Conservation (phyloP, 2,329 filamentous ascomycete species). For the Aspergillus cejpii region DNA sequence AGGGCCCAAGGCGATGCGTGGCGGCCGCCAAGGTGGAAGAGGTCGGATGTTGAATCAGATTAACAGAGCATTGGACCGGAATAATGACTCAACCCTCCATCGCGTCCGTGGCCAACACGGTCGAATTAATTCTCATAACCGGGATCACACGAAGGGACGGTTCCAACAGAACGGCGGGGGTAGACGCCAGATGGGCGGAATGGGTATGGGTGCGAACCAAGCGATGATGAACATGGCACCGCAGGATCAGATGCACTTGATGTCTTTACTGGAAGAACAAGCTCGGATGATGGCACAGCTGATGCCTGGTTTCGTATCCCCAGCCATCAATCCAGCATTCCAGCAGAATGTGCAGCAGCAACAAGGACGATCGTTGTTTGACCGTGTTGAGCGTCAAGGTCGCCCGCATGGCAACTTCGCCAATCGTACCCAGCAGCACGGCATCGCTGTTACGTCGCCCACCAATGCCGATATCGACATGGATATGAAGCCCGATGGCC, state of each 20-base stretch:
- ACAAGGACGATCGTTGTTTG: constrained; percentile 61
- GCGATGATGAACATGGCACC: constrained; percentile 52
- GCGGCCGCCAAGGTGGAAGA: constrained; percentile 57
- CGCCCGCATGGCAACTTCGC: constrained; percentile 53
- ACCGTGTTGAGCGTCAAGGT: constrained; percentile 54
- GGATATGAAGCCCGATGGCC: constrained; percentile 37
- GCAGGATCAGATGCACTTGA: constrained; percentile 66
- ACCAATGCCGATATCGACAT: constrained; percentile 30
- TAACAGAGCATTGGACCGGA: constrained; percentile 73
- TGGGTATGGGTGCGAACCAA: constrained; percentile 33
- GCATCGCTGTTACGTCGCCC: constrained; percentile 14
- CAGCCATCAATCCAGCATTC: constrained; percentile 50
- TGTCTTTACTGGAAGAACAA: constrained; percentile 77
- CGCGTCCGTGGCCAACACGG: constrained; percentile 67
- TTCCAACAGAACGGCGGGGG: constrained; percentile 40
- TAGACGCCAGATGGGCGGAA: constrained; percentile 43
- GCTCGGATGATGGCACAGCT: constrained; percentile 76
- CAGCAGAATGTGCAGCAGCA: constrained; percentile 39
- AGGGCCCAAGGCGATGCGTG: constrained; percentile 91
- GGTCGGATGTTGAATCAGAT: constrained; percentile 82
- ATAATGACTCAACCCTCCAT: constrained; percentile 65
- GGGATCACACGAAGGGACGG: constrained; percentile 65
- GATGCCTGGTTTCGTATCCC: constrained; percentile 50
- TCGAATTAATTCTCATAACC: constrained; percentile 70
- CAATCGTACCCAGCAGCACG: constrained; percentile 37